These are phyloP conservation scores for Pichia cactophila DNA, from an alignment of 1,139 yeast species.

Conservation along the genomic window DNA sequence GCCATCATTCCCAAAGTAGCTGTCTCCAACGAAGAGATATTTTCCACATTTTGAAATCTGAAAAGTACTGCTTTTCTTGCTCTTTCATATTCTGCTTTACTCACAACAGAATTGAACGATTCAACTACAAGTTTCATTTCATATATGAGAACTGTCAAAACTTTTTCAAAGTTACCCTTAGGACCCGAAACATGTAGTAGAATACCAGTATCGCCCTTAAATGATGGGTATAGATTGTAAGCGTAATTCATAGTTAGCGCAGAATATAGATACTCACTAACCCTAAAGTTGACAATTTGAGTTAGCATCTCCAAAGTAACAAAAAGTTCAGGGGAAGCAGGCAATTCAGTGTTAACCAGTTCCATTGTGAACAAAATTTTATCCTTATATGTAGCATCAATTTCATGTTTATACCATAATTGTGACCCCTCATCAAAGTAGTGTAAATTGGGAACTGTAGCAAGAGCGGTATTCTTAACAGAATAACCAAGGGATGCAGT, in stretches of 20 bases:
- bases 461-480: constrained; percentile 22
- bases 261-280: constrained; percentile 39
- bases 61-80: constrained; percentile 39
- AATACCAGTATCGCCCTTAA: constrained; percentile 43
- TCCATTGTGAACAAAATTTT: constrained; percentile 38
- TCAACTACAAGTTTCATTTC: constrained; percentile 19
- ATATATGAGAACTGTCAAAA: constrained; percentile 26
- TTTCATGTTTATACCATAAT: constrained; percentile 43
- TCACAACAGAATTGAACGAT: constrained; percentile 16
- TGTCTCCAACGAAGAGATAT: constrained; percentile 37
- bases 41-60: constrained; percentile 35
- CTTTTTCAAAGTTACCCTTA: constrained; percentile 30
- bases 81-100: constrained; percentile 34
- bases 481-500: constrained; percentile 29
- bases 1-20: constrained; percentile 38
- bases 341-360: constrained; percentile 27
- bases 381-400: constrained; percentile 11
- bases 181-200: constrained; percentile 46
- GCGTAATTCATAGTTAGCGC: constrained; percentile 45
- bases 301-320: constrained; percentile 44
- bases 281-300: constrained; percentile 35
- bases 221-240: constrained; percentile 47
- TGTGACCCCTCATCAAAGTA: constrained; percentile 31
- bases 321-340: constrained; percentile 30
- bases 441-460: constrained; percentile 28